A percentile compares a stretch with the other conserved stretches of the same genome.
phyloP scores from a whole-genome alignment of 257 asterid genomes.

The Penstemon barbatus region DNA sequence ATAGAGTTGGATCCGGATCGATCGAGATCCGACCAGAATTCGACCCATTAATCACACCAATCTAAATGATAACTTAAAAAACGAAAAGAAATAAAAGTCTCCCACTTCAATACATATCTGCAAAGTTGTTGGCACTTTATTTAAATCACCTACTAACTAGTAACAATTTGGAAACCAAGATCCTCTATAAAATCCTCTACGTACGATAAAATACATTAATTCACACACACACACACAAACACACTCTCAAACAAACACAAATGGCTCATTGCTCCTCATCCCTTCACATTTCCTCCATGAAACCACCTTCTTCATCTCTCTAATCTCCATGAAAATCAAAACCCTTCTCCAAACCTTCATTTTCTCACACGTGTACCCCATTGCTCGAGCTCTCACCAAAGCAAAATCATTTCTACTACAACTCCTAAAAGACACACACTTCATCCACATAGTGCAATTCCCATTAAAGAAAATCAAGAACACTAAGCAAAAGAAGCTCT shows the following conservation, averaged over 20 bases:
- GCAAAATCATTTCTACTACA: constrained; percentile 55
- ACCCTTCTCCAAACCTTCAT: constrained; percentile 59
- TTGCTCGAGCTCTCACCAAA: constrained; percentile 39
- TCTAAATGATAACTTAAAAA: constrained; percentile 7
- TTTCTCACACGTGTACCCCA: constrained; percentile 58
- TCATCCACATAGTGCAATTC: constrained; percentile 34
- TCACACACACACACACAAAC: constrained; percentile 21
- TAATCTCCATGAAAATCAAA: constrained; percentile 51
- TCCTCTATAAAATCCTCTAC: constrained; percentile 57
- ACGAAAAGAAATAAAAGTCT: constrained; percentile 35
- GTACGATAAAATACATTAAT: constrained; percentile 29
- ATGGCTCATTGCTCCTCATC: constrained; percentile 40
- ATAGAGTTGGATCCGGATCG: too few relatives aligned
- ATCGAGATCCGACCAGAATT: too few relatives aligned
- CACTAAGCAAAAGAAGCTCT: constrained; percentile 42
- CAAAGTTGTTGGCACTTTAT: constrained; percentile 66
- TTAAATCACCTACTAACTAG: constrained; percentile 55
- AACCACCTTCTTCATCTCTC: constrained; percentile 44
- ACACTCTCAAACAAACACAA: constrained; percentile 14
- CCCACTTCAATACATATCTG: constrained; percentile 33
- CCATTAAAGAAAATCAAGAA: constrained; percentile 37
- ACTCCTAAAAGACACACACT: constrained; percentile 44
- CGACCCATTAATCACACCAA: neutral
- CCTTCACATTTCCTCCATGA: constrained; percentile 48
- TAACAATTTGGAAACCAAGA: constrained; percentile 53